phyloP scores from a whole-genome alignment of 768 basidiomycete species.

The Boletus bicolor region DNA sequence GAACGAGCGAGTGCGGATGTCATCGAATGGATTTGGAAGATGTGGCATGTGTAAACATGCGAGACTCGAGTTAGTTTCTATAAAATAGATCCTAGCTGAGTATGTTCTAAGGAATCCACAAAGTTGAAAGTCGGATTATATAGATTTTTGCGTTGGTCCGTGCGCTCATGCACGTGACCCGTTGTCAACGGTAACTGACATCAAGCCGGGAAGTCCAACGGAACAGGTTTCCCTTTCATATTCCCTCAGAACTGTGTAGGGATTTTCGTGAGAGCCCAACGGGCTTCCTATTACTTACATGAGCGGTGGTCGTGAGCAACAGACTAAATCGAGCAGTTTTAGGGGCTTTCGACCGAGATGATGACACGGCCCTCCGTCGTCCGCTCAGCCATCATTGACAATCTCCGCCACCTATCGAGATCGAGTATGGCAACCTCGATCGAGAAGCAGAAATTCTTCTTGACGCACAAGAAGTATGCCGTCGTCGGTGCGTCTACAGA shows the following conservation, averaged over 20 bases:
- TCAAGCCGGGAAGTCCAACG: neutral
- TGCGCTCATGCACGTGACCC: constrained; percentile 28
- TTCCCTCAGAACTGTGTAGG: neutral
- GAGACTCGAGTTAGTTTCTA: constrained; percentile 78
- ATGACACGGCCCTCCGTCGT: constrained; percentile 3
- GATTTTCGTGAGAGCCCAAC: neutral
- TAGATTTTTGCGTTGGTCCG: constrained; percentile 34
- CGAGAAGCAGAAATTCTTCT: constrained; percentile 52
- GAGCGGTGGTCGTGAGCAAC: neutral
- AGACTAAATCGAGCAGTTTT: neutral
- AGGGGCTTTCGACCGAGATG: neutral
- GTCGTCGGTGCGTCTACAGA: constrained; percentile 85
- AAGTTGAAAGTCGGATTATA: constrained; percentile 28
- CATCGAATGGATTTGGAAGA: constrained; percentile 72
- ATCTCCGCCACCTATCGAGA: constrained; percentile 10
- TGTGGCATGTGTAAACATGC: constrained; percentile 77
- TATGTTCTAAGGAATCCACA: constrained; percentile 59
- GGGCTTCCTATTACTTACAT: neutral
- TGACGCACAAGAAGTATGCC: constrained; percentile 62
- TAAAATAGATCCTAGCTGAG: constrained; percentile 80
- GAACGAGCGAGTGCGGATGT: constrained; percentile 60
- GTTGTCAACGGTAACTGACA: neutral
- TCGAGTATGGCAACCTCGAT: constrained; percentile 29
- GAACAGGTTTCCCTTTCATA: neutral
- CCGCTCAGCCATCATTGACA: neutral